Base-by-base conservation (phyloP, 2,329 filamentous ascomycete genomes). In the Bisporella sp. region DNA sequence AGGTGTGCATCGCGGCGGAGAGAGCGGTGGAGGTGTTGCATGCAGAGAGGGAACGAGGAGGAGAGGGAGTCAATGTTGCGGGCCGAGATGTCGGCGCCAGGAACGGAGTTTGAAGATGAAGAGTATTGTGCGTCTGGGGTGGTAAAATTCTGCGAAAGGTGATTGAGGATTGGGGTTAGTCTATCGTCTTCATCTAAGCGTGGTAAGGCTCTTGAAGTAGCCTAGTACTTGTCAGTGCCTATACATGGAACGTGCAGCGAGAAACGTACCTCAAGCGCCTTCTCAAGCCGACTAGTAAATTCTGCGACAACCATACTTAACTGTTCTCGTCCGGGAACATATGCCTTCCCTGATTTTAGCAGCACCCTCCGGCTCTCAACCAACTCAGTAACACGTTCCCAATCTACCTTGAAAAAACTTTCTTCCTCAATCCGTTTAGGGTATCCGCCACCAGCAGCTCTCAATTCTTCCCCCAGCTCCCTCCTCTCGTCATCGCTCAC, bases 121-220 rank as follows among this genome's bases (percentile, higher is more conserved):
- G 79, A 79, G 71, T 95, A 96, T 9, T 82, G 81, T 6, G 89
- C 83, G 63, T 96, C 92, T 1, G 93, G 93, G 0, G 92, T 90
- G 59, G 89, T 85, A 68, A 99, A 99, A 66, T 92, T 96, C 68
- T 95, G 92, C 53, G 89, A 93, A n/a, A 99, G 79, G 64, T 99
- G 84, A 41, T 80, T 76, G 31, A 89, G 72, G 55, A 89, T 87
- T 1, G 85, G 85, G 0, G 80, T 78, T 12, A 99, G 79, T 43
- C 93, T 87, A 67, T 97, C 92, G 67, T 99, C 93, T 73, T 99
- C 93, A 65, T 99, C 93, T 35, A 99, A 80, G 8, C 91, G 84
- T 0, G 93, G 93, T 4, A 97, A 76, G 0, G 90, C 90, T 49
- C 91, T 85, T n/a, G 90, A 85, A 6, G 93, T 96, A 50, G 95